Base-by-base conservation (phyloP, 1,139 yeast species). In the Blastobotrys malaysiensis region DNA sequence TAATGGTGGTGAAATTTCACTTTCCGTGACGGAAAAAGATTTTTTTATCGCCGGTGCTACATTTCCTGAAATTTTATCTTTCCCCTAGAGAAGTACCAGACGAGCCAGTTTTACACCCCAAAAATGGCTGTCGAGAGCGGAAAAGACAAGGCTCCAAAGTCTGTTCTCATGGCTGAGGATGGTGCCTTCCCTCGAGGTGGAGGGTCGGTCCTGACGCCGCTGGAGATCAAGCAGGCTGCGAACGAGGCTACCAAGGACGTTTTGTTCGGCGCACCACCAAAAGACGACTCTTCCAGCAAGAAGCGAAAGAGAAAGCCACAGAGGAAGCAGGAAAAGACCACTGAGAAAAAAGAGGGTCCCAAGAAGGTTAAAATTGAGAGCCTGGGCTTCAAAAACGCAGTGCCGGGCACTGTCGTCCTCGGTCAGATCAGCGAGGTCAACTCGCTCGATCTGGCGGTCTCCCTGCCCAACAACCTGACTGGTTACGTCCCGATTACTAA, bases 241-340 rank as follows among this genome's bases (percentile, higher is more conserved):
- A 90, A 89, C 66, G 96, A 93, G 69, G 99, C 95, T 47, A 84
- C 91, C 31, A 81, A 81, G 62, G 99, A 93, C 74, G 95, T 88
- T 24, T 75, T 88, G 54, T 87, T 87, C 62, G 91, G 82, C 63
- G 71, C 75, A 63, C 77, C 39, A 45, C 46, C 14, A 45, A 31
- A 44, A 11, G 49, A 36, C n/a, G 43, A 43, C 6, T 14, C 44
- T 20, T 9, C 46, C 13, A 46, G 49, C 43, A 51, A 51, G 45
- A 51, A 51, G 48, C 48, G 49, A 36, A 67, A 66, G 57, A 58
- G 22, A 55, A 31, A 46, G 27, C 27, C 46, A 24, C 31, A 65
- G 55, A 63, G 67, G 52, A 69, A 68, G 49, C 63, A 64, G 48
- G 61, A 68, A 14, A 69, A 46, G 46, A 19, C 66, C 3, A 67